phyloP scores from a whole-genome alignment of 805 yeast genomes.

The Lachancea sp. region DNA sequence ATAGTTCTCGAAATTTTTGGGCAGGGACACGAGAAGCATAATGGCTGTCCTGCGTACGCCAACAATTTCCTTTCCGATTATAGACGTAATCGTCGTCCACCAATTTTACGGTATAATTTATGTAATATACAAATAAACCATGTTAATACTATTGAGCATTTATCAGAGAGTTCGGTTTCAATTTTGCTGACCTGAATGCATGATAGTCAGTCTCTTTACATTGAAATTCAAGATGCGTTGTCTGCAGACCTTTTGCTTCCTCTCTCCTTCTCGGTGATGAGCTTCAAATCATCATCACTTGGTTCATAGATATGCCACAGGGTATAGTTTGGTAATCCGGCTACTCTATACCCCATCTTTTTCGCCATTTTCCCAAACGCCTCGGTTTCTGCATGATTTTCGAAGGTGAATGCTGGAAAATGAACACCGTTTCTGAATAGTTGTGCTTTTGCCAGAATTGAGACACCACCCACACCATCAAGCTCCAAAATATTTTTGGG shows the following conservation, averaged over 20 bases:
- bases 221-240: neutral
- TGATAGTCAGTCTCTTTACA: no score
- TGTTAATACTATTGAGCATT: neutral
- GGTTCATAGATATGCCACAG: conserved; percentile 91
- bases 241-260: conserved; percentile 43
- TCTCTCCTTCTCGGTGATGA: conserved; percentile 64
- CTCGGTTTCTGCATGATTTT: conserved; percentile 84
- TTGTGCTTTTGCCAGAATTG: conserved; percentile 67
- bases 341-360: conserved; percentile 72
- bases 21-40: no score
- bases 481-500: conserved; percentile 58
- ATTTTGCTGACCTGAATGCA: no score
- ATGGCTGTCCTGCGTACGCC: no score
- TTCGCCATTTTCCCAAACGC: conserved; percentile 80
- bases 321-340: conserved; percentile 85
- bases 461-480: conserved; percentile 87
- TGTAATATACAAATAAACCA: conserved; percentile 1
- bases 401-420: conserved; percentile 78
- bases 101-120: neutral
- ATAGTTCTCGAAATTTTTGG: neutral
- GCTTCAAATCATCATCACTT: conserved; percentile 71
- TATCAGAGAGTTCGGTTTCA: neutral
- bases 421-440: conserved; percentile 74
- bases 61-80: neutral
- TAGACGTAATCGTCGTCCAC: neutral